Percentiles rank a stretch among this genome's conserved stretches.
These are phyloP conservation scores for Coemansia sp. DNA, from an alignment of 192 early-diverging fungal genomes.

Conservation along the genomic window DNA sequence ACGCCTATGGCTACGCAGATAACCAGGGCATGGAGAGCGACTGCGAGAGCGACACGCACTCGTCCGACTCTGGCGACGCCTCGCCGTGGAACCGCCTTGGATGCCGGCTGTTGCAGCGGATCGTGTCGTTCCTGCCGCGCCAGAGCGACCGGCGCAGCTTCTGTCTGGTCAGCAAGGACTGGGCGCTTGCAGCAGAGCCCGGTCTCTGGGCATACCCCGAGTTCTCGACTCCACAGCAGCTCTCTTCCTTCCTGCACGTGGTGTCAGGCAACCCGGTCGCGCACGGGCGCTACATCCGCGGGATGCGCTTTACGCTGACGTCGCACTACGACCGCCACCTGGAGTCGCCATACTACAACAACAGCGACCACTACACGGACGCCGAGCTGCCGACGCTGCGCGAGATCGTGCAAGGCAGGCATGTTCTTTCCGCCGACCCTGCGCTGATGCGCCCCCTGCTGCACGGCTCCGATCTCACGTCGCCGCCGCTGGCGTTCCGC, in stretches of 20 bases:
- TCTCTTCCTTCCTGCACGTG: slow-evolving; percentile 31
- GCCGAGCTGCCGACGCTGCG: slow-evolving; percentile 40
- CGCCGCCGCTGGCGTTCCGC: slow-evolving; percentile 37
- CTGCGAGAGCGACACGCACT: slow-evolving; percentile 33
- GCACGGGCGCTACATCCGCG: slow-evolving; percentile 35
- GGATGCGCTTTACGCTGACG: slow-evolving; percentile 43
- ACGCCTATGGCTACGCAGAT: slow-evolving; percentile 10
- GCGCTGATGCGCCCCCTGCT: slow-evolving; percentile 37
- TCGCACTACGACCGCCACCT: slow-evolving; percentile 51
- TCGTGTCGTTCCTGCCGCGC: slow-evolving; percentile 30
- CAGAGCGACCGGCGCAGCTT: slow-evolving; percentile 42
- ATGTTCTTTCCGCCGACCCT: slow-evolving; percentile 40
- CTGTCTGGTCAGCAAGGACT: slow-evolving; percentile 44
- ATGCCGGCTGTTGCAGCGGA: slow-evolving; percentile 41
- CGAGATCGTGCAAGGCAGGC: slow-evolving; percentile 40
- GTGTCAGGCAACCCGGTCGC: slow-evolving; percentile 21
- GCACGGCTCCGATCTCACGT: slow-evolving; percentile 44
- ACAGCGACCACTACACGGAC: slow-evolving; percentile 13
- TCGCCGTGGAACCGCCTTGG: slow-evolving; percentile 33
- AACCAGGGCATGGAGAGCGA: slow-evolving; percentile 20
- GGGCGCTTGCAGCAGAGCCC: slow-evolving; percentile 34
- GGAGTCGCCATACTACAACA: slow-evolving; percentile 18
- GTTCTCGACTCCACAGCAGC: slow-evolving; percentile 41
- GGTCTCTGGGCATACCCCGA: slow-evolving; percentile 47
- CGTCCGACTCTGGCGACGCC: slow-evolving; percentile 12